Base-by-base conservation (phyloP, 2,329 filamentous ascomycete genomes). In the Fusarium clavum region DNA sequence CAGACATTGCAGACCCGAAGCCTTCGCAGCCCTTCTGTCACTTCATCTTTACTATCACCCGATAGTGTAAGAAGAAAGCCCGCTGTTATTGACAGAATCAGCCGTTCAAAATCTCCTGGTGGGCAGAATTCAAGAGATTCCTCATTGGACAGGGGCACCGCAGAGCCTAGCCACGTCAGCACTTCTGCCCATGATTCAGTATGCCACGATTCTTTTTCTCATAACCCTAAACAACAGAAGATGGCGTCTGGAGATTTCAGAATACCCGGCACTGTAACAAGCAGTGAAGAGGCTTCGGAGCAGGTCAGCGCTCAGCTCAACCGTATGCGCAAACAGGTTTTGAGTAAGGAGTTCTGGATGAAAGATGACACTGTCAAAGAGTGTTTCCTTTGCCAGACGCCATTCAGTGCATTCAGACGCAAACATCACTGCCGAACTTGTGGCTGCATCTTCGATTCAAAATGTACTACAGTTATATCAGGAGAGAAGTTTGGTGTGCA, bases 321-420 rank as follows among this genome's bases (percentile, higher is more conserved):
- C 52, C 91, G 92, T 72, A 91, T 97, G 84, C 90, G 92, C 67
- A 92, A 93, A 75, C 94, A 95, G 76, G 91, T 99, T 10, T 83
- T 98, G 47, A 97, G 93, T 78, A 96, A 94, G 76, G 94, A 98
- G 73, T 98, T 97, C 74, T 98, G 95, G 96, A 99, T 99, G 96
- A 93, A 94, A 64, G 96, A 99, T 77, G 96, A 98, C 77, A 98
- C 97, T 68, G 97, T 95, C 64, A 98, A 97, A 78, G 95, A 98
- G 75, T 99, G 96, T 77, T 99, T 98, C 78, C 88, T 93, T 46
- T 99, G 96, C 75, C 93, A 93, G 46, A 92, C 93, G 62, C 88
- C 92, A 3, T 99, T 99, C 77, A 94, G 94, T 1, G 96, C 95
- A 2, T 98, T 98, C 77, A 89, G 96, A 63, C 90, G 96, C 70